Evolutionary conservation across 2,329 filamentous ascomycete species (phyloP).

Genomic region (Zasmidium angulare): DNA sequence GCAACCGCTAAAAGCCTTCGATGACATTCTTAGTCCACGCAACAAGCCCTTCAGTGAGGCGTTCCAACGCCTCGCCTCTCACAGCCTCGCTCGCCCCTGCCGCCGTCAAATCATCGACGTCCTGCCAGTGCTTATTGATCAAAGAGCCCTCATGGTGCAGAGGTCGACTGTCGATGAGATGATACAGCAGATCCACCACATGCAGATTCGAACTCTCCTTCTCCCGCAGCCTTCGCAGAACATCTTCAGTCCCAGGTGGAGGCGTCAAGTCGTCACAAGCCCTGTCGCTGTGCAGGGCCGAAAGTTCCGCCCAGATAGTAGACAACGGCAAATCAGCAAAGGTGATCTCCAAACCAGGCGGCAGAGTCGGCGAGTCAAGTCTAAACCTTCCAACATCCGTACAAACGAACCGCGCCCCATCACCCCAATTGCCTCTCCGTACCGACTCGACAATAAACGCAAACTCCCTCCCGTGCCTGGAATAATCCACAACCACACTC

Average conservation of each 20-base stretch:
- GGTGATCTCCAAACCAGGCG: constrained; percentile 4
- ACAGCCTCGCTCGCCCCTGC: no score
- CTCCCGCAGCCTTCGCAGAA: not conserved
- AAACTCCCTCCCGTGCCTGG: constrained; percentile 19
- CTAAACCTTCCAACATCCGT: constrained; percentile 10
- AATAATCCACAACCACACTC: constrained; percentile 16
- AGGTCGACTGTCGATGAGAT: no score
- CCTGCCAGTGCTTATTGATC: no score
- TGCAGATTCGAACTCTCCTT: no score
- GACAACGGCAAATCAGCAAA: constrained; percentile 11
- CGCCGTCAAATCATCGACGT: no score
- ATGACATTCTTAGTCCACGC: no score
- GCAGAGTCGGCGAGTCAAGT: constrained; percentile 8
- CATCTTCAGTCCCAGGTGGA: not conserved
- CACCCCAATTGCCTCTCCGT: constrained; percentile 13
- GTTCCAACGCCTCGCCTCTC: no score
- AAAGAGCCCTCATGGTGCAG: no score
- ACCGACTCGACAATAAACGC: no score
- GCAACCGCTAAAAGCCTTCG: no score
- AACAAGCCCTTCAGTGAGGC: no score
- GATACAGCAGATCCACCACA: no score
- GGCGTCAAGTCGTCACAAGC: not conserved
- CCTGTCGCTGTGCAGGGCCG: not conserved
- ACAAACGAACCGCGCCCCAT: constrained; percentile 12
- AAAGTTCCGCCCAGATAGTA: constrained; percentile 7